A percentile compares a stretch with the other conserved stretches of the same genome.
Evolutionary conservation across 2,329 filamentous ascomycete species (phyloP).

Genomic region (Esteya vermicola): DNA sequence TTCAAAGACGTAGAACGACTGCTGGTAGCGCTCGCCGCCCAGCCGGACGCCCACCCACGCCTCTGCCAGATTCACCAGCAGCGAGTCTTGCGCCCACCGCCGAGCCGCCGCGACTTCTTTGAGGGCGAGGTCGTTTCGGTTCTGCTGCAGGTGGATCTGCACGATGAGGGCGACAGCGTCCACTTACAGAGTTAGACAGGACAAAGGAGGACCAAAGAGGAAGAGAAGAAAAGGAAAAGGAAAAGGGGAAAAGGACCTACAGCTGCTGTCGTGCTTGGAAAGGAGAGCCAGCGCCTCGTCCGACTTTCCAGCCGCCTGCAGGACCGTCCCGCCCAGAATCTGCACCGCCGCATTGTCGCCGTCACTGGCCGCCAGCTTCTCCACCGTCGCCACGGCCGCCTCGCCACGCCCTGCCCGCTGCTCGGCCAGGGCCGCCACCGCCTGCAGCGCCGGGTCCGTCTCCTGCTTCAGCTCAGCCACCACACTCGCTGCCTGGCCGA

Average conservation of each 20-base stretch:
- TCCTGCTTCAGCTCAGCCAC: conserved; percentile 49
- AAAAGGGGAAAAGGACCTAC: conserved; percentile 30
- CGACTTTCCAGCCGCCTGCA: conserved; percentile 66
- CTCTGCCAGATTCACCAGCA: conserved; percentile 88
- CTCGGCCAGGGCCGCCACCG: conserved; percentile 63
- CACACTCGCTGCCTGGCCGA: conserved; percentile 64
- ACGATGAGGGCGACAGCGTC: conserved; percentile 75
- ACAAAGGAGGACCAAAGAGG: too few species aligned
- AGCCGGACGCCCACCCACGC: conserved; percentile 85
- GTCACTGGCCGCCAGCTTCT: conserved; percentile 52
- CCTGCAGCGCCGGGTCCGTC: conserved; percentile 58
- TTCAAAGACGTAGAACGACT: conserved; percentile 94
- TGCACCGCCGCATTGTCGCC: conserved; percentile 70
- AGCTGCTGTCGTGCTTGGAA: conserved; percentile 71
- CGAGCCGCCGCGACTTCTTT: conserved; percentile 81
- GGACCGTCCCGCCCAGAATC: conserved; percentile 64
- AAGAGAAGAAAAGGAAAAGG: too few species aligned
- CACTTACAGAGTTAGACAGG: conserved; percentile 23
- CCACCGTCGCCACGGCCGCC: conserved; percentile 46
- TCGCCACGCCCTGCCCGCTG: conserved; percentile 44
- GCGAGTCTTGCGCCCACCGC: conserved; percentile 87
- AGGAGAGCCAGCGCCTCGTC: conserved; percentile 74
- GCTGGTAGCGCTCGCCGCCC: conserved; percentile 90
- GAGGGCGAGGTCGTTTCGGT: conserved; percentile 75
- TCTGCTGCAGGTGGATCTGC: conserved; percentile 85